A percentile compares a stretch with the other conserved stretches of the same genome.
phyloP scores from a whole-genome alignment of 1,284 basidiomycete genomes.

The Malassezia cuniculi region DNA sequence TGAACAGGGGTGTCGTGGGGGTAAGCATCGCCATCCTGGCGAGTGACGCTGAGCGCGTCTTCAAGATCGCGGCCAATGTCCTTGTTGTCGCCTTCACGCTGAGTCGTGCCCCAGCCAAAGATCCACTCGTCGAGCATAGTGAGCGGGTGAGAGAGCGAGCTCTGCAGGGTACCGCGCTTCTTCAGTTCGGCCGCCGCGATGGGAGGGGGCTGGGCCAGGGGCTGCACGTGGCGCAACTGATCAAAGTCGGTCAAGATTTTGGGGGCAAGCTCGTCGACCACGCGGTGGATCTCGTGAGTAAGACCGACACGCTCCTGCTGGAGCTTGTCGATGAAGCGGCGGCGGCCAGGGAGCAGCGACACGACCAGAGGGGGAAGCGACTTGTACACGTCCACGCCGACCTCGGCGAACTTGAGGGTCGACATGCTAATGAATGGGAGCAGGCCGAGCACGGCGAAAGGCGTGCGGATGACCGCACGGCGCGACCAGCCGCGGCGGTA shows the following conservation, averaged over 20 bases:
- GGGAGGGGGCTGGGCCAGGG: conserved; percentile 23
- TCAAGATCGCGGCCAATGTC: conserved; percentile 10
- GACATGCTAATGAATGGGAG: conserved; percentile 85
- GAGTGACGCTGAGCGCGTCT: conserved; percentile 8
- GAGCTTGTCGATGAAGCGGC: conserved; percentile 65
- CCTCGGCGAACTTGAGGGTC: conserved; percentile 94
- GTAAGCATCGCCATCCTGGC: neutral
- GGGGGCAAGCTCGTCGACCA: conserved; percentile 63
- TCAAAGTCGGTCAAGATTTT: conserved; percentile 41
- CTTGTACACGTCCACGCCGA: conserved; percentile 97
- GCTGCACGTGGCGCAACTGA: conserved; percentile 30
- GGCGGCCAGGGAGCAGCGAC: conserved; percentile 79
- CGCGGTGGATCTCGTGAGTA: conserved; percentile 69
- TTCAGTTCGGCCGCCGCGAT: conserved; percentile 23
- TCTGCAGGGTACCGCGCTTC: conserved; percentile 26
- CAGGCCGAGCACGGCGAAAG: conserved; percentile 61
- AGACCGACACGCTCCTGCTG: conserved; percentile 67
- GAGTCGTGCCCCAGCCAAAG: conserved; percentile 60
- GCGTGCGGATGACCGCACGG: conserved; percentile 62
- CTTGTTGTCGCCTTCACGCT: conserved; percentile 3
- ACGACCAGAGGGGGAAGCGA: conserved; percentile 83
- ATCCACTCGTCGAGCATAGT: conserved; percentile 77
- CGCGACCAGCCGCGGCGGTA: conserved; percentile 48
- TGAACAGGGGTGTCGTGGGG: neutral
- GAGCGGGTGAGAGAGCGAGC: conserved; percentile 38